Evolutionary conservation across 2,329 filamentous ascomycete species (phyloP), one percentile per base, ranked within the genome.

Genomic region (Myriosclerotinia curreyana): DNA sequence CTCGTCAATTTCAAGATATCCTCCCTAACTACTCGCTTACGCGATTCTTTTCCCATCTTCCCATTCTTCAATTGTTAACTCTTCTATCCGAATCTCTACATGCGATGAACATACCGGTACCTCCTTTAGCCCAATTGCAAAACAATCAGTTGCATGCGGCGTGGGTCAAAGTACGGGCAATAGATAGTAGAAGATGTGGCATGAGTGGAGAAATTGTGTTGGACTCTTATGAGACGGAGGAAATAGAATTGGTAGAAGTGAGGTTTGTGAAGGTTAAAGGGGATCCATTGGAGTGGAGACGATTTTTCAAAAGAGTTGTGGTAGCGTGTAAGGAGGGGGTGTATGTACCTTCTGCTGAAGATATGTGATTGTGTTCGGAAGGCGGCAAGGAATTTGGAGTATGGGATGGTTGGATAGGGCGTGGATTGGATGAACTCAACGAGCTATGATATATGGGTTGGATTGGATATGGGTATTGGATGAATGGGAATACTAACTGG

Each of bases 241-340:
- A 79, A 0, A 79, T 78, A 22, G 88, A 90, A 66, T 77, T 94
- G 40, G 82, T 93, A 31, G 93, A 97, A 75, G 90, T 97, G 36
- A 84, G 92, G 60, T 98, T 99, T 74, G 85, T 96, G 69, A 99
- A 99, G 79, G 83, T 91, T 62, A 97, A 96, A 79, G 95, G 95
- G 7, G 95, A 99, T 79, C 95, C 95, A 6, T 78, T 99, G 58
- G 94, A 98, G 79, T 99, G 96, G 95, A 85, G 95, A 66, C 82
- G 95, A 42, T 92, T 99, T 75, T 99, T 99, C 81, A 99, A 99
- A 79, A 93, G 92, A 76, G 85, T 97, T n/a, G 91, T 91, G 38
- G 81, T 96, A 68, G 80, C 94, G 66, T 96, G 93, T 78, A 91
- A 91, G 74, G 92, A 96, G 74, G 92, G 86, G 11, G 88, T 98